phyloP scores from a whole-genome alignment of 176 grass and related monocot genomes.

The Carex kokanica region DNA sequence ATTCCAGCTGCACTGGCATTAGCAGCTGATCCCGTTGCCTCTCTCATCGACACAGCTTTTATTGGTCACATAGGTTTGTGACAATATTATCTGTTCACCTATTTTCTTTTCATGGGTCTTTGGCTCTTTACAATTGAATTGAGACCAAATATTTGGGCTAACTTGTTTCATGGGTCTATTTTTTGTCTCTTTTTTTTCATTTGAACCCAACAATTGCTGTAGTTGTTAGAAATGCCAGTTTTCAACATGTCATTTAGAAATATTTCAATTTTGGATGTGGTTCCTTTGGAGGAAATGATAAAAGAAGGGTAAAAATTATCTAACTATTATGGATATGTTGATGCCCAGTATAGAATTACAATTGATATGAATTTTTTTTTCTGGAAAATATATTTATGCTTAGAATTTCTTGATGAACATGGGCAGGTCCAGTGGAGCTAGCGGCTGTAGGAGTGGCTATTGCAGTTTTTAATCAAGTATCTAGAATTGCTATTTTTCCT shows the following conservation, averaged over 20 bases:
- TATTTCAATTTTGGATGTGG: neutral
- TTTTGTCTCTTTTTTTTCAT: neutral
- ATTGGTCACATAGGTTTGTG: slow-evolving; percentile 49
- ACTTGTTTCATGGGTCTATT: neutral
- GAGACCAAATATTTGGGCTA: neutral
- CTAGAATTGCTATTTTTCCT: slow-evolving; percentile 80
- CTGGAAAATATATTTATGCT: neutral
- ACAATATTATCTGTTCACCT: neutral
- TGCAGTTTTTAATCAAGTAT: slow-evolving; percentile 88
- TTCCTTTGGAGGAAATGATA: neutral
- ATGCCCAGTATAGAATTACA: neutral
- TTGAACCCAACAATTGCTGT: neutral
- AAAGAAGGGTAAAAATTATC: neutral
- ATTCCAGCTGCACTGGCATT: slow-evolving; percentile 45
- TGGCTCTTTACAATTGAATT: neutral
- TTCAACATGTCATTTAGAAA: neutral
- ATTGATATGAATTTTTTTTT: neutral
- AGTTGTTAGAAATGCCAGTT: neutral
- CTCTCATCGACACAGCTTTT: slow-evolving; percentile 49
- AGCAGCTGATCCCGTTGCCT: slow-evolving; percentile 46
- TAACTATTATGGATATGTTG: neutral
- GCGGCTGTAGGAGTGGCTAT: slow-evolving; percentile 86
- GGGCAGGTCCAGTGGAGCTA: slow-evolving; percentile 70
- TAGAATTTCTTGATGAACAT: slow-evolving; percentile 23
- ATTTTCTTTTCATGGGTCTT: neutral